Evolutionary conservation across 805 yeast genomes (phyloP).

Genomic region (Candida maltosa): DNA sequence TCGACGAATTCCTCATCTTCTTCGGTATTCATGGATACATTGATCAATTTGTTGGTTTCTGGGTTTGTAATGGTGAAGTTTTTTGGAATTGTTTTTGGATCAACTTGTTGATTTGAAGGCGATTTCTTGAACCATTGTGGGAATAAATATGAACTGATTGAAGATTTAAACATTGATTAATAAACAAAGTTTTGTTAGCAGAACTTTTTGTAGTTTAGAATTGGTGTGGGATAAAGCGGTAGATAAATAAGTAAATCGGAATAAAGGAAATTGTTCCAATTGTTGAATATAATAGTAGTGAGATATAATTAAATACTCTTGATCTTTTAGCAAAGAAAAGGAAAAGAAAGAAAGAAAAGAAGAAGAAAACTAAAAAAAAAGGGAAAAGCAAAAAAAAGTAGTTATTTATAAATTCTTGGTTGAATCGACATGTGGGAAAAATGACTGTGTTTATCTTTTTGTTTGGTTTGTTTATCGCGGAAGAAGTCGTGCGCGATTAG

Average conservation of each 20-base stretch:
- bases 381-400: neutral
- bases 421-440: too few species aligned
- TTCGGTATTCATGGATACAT: slow-evolving; percentile 29
- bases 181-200: slow-evolving; percentile 1
- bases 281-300: neutral
- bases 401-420: too few species aligned
- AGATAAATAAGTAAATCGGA: neutral
- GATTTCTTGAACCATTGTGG: slow-evolving; percentile 16
- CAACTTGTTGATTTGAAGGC: slow-evolving; percentile 5
- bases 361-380: neutral
- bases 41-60: slow-evolving; percentile 23
- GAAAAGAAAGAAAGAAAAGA: neutral
- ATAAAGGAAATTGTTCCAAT: neutral
- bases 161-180: slow-evolving; percentile 15
- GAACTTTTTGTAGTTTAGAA: neutral
- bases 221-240: neutral
- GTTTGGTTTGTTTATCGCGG: too few species aligned
- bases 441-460: too few species aligned
- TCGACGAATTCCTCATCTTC: slow-evolving; percentile 33
- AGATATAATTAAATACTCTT: neutral
- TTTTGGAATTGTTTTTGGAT: slow-evolving; percentile 18
- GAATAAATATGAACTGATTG: slow-evolving; percentile 12
- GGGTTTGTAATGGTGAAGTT: slow-evolving; percentile 28
- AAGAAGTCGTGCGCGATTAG: too few species aligned
- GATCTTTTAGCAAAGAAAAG: neutral